phyloP scores from a whole-genome alignment of 805 yeast genomes.

The Dipodascus geniculatus region DNA sequence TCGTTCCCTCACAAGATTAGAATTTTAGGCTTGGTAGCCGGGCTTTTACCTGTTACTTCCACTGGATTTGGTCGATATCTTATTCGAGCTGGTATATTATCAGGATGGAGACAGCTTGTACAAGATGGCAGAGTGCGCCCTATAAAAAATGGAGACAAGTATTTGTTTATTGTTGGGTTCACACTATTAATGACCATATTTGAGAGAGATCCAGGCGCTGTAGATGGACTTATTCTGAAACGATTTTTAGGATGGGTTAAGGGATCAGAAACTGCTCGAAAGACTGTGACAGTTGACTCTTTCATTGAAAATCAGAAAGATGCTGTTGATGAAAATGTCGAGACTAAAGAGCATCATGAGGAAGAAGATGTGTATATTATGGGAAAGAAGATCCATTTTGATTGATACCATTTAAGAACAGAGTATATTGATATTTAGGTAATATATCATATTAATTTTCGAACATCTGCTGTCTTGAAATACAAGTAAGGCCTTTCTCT shows the following conservation, averaged over 20 bases:
- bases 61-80: conserved; percentile 26
- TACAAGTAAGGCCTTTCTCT: not conserved
- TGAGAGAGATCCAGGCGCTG: conserved; percentile 20
- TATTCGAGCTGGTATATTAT: conserved; percentile 26
- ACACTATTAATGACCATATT: conserved; percentile 23
- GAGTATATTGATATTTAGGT: too few species aligned
- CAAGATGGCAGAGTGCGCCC: conserved; percentile 19
- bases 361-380: too few species aligned
- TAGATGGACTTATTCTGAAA: conserved; percentile 18
- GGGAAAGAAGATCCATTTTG: too few species aligned
- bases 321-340: too few species aligned
- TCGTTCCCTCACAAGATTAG: conserved; percentile 24
- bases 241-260: conserved; percentile 25
- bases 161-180: conserved; percentile 23
- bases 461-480: not conserved
- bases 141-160: conserved; percentile 22
- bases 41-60: conserved; percentile 29
- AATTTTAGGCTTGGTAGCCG: conserved; percentile 30
- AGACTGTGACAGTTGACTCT: not conserved
- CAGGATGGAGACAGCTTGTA: conserved; percentile 25
- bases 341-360: too few species aligned
- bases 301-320: too few species aligned
- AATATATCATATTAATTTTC: not conserved
- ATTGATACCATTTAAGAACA: too few species aligned
- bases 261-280: not conserved